Conservation (phyloP, 768 basidiomycete species). For the Tephrocybe sp. region DNA sequence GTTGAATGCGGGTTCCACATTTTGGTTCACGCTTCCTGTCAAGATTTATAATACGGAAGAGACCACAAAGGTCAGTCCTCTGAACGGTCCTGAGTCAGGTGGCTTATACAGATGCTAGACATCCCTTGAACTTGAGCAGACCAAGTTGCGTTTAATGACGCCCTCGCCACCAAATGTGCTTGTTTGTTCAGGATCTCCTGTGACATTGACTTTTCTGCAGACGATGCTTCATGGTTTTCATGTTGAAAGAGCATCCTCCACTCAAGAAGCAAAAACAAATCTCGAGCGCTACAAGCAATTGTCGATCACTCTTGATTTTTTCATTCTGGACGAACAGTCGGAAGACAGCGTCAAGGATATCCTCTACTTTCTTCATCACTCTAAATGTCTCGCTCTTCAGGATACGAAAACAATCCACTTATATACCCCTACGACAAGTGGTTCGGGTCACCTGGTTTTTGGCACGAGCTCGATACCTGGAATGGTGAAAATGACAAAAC, state of each 20-base stretch:
- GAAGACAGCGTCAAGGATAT: constrained; percentile 57
- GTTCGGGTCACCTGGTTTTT: constrained; percentile 50
- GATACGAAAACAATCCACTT: constrained; percentile 69
- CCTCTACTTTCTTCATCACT: constrained; percentile 44
- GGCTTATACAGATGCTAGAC: constrained; percentile 32
- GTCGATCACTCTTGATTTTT: constrained; percentile 50
- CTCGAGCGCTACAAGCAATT: constrained; percentile 31
- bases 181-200: constrained; percentile 56
- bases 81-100: not conserved
- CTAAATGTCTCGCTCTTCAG: constrained; percentile 33
- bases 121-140: constrained; percentile 41
- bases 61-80: constrained; percentile 45
- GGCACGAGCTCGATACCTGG: constrained; percentile 48
- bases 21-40: constrained; percentile 74
- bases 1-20: constrained; percentile 59
- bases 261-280: constrained; percentile 43
- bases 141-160: constrained; percentile 45
- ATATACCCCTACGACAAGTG: constrained; percentile 67
- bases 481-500: constrained; percentile 69
- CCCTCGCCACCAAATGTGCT: constrained; percentile 48
- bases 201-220: constrained; percentile 53
- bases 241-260: constrained; percentile 40
- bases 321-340: constrained; percentile 66
- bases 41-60: constrained; percentile 55
- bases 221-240: constrained; percentile 57